Evolutionary conservation across 2,329 filamentous ascomycete species (phyloP), one percentile per base, ranked within the genome.

Genomic region (Hymenoscyphus linearis): DNA sequence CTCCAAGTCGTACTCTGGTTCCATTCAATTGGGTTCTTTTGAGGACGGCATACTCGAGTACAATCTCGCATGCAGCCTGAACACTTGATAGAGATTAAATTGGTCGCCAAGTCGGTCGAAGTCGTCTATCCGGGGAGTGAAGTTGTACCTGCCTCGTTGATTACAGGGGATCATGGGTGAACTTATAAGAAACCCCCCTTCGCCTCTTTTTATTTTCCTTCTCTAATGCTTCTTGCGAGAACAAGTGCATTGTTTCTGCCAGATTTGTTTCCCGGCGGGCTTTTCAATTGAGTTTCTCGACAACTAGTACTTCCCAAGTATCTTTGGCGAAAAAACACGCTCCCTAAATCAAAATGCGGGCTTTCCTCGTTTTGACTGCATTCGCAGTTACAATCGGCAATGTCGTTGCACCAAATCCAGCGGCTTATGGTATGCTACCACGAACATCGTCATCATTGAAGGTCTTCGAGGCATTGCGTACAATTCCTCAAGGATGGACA

Each of bases 401-500:
- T 25, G 53, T 35, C 1, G 59, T 40, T 14, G 59, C 59, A 14
- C 54, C 54, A 37, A 60, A 60, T 53, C 59, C 59, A 47, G 36
- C 47, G 26, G 35, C 40, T 4, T 36, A 37, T 34, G 31, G 31
- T 31, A 31, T 31, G 31, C 31, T n/a, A 10, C 31, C 59, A 47
- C 22, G 40, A 44, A 50, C 60, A 16, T 37, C 52, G 13, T 58
- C 59, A 12, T 26, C 64, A 6, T n/a, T 63, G 22, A 57, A 60
- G 18, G 55, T 69, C 34, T 68, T 70, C n/a, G 67, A 70, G 47
- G 62, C 65, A 16, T 55, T 70, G 6, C 57, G 55, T 5, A 55
- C 54, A 18, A 52, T 65, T 36, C 69, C 69, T 13, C 58, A 65
- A 62, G 67, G 68, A 59, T 71, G 66, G 67, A 64, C 56, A 35